Conservation (phyloP, 257 asterid genomes). For the Nicotiana noctiflora region DNA sequence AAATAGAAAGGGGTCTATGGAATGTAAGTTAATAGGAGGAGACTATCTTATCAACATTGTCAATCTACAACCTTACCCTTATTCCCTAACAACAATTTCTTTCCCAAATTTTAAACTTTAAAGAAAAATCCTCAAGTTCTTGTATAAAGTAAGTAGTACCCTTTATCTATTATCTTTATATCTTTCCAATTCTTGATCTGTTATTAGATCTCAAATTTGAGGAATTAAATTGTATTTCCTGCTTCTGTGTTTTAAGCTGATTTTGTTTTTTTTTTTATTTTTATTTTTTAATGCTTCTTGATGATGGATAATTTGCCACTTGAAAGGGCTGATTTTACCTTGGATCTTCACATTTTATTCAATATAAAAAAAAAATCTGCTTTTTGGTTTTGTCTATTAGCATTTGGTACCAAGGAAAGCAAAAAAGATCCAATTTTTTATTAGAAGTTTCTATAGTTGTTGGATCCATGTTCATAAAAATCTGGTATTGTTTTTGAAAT, state of each 20-base stretch:
- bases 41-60: conserved; percentile 5
- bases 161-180: not conserved
- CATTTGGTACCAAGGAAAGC: not conserved
- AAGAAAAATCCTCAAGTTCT: not conserved
- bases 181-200: conserved; percentile 8
- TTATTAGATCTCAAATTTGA: conserved; percentile 7
- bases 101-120: not conserved
- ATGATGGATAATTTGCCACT: no score
- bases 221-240: not conserved
- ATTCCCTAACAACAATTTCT: no score
- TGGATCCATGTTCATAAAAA: conserved; percentile 2
- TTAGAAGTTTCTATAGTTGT: not conserved
- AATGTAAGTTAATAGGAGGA: not conserved
- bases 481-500: not conserved
- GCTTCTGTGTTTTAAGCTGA: not conserved
- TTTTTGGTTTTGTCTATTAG: not conserved
- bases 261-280: not conserved
- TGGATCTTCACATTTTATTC: not conserved
- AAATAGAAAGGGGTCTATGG: not conserved
- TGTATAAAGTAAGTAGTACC: not conserved
- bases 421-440: not conserved
- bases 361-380: not conserved
- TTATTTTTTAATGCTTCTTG: not conserved
- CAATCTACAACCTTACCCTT: not conserved
- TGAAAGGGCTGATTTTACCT: not conserved